A percentile compares a stretch with the other conserved stretches of the same genome.
These are phyloP conservation scores for Pseudogymnoascus sp. DNA, from an alignment of 2,329 filamentous ascomycete species.

Conservation along the genomic window DNA sequence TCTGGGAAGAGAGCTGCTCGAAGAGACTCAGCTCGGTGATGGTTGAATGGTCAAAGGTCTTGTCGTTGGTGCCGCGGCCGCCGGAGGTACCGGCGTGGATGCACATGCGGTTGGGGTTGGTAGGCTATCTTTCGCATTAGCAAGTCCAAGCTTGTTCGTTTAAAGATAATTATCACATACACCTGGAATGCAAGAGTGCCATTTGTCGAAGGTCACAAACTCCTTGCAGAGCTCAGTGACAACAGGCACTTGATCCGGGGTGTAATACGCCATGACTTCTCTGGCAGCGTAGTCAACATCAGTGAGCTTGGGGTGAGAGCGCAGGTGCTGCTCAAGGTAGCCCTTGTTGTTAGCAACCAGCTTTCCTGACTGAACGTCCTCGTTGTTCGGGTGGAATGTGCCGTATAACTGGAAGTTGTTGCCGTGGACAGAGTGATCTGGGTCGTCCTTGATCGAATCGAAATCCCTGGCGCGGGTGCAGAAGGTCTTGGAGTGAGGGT, in stretches of 20 bases:
- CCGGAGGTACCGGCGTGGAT: constrained; percentile 33
- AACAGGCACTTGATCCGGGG: constrained; percentile 32
- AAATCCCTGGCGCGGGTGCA: constrained; percentile 7
- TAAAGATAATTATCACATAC: constrained; percentile 24
- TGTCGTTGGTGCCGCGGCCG: constrained; percentile 32
- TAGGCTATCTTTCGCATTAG: constrained; percentile 27
- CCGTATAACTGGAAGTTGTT: constrained; percentile 26
- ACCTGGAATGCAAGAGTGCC: constrained; percentile 35
- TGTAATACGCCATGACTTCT: constrained; percentile 37
- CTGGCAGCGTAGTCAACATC: constrained; percentile 29
- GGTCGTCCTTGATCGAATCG: constrained; percentile 26
- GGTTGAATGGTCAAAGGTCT: constrained; percentile 24
- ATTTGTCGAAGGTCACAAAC: constrained; percentile 36
- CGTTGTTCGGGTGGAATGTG: constrained; percentile 29
- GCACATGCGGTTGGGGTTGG: constrained; percentile 33
- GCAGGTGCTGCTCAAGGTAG: constrained; percentile 35
- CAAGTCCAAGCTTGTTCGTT: neutral
- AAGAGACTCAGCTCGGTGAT: constrained; percentile 33
- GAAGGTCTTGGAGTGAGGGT: constrained; percentile 6
- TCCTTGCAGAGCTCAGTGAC: constrained; percentile 34
- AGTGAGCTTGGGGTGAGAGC: constrained; percentile 27
- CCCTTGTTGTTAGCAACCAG: constrained; percentile 29
- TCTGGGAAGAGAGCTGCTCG: constrained; percentile 32
- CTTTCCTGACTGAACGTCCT: constrained; percentile 13
- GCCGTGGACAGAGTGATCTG: constrained; percentile 35